Evolutionary conservation across 306 rosid genomes (phyloP).

Genomic region (Sicyos edulis): DNA sequence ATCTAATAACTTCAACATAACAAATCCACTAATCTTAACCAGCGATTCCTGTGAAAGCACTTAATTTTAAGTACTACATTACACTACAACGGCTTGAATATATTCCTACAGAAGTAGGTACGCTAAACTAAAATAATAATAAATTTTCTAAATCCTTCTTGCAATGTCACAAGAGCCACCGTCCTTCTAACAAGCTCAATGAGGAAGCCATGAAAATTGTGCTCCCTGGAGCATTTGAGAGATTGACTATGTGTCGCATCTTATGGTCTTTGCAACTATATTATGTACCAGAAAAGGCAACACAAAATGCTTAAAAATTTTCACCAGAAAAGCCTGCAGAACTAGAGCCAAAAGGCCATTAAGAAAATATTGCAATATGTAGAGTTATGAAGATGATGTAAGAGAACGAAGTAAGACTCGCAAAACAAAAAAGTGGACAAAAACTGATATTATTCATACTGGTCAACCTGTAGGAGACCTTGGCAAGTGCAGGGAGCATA

Average conservation of each 20-base stretch:
- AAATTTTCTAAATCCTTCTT: background rate
- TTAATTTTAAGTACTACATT: background rate
- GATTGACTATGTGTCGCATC: background rate
- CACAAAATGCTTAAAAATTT: background rate
- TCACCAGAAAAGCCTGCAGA: background rate
- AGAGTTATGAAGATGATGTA: background rate
- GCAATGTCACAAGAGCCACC: background rate
- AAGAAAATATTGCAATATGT: background rate
- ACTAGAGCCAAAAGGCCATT: background rate
- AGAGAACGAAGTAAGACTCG: background rate
- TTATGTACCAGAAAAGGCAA: background rate
- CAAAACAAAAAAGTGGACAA: constrained; percentile 8
- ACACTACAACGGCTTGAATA: background rate
- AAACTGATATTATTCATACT: constrained; percentile 20
- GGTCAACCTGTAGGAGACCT: constrained; percentile 93
- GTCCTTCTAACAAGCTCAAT: background rate
- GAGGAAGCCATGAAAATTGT: background rate
- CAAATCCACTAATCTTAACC: constrained; percentile 1
- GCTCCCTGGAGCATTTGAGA: background rate
- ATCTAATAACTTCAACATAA: background rate
- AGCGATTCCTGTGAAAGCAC: background rate
- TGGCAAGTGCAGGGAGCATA: constrained; percentile 95
- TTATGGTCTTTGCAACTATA: background rate
- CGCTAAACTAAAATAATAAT: background rate
- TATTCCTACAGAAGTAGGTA: background rate